Percentiles rank a stretch among this genome's conserved stretches.
These are phyloP conservation scores for Aciculoconidium aculeatum DNA, from an alignment of 805 yeast genomes.

Conservation along the genomic window DNA sequence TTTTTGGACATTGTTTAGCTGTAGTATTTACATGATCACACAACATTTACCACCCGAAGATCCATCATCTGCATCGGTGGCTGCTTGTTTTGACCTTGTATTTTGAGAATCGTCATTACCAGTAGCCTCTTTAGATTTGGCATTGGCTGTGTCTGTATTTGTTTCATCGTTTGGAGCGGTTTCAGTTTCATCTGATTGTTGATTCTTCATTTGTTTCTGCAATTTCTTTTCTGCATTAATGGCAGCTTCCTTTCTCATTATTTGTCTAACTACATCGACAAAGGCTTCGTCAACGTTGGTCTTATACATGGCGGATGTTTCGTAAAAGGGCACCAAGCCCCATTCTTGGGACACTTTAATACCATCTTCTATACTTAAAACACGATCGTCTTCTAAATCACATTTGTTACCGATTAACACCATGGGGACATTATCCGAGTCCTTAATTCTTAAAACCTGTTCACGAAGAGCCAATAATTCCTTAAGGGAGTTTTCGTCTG, in stretches of 20 bases:
- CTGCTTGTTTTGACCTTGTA: slow-evolving; percentile 16
- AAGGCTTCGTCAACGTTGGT: slow-evolving; percentile 90
- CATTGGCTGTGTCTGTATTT: slow-evolving; percentile 3
- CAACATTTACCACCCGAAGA: slow-evolving; percentile 23
- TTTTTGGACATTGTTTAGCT: no score
- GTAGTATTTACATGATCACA: slow-evolving; percentile 20
- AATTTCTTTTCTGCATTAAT: slow-evolving; percentile 40
- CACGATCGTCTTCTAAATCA: slow-evolving; percentile 71
- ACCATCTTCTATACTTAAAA: slow-evolving; percentile 76
- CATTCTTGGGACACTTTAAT: slow-evolving; percentile 75
- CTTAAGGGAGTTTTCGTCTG: slow-evolving; percentile 60
- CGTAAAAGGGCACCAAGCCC: slow-evolving; percentile 89
- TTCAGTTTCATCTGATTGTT: slow-evolving; percentile 4
- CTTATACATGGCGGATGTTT: slow-evolving; percentile 86
- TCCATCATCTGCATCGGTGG: slow-evolving; percentile 8
- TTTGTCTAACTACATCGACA: slow-evolving; percentile 81
- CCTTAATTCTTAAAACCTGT: slow-evolving; percentile 81
- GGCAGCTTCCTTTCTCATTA: slow-evolving; percentile 66
- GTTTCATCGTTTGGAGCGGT: slow-evolving; percentile 3
- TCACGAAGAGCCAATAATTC: slow-evolving; percentile 76
- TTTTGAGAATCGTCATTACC: slow-evolving; percentile 9
- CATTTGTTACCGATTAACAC: slow-evolving; percentile 89
- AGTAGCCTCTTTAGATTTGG: slow-evolving; percentile 4
- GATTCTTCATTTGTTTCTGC: slow-evolving; percentile 28
- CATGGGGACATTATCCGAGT: slow-evolving; percentile 73